Percentiles rank a stretch among this genome's conserved stretches.
These are phyloP conservation scores for Monosporascus sp. DNA, from an alignment of 2,329 filamentous ascomycete genomes.

Conservation along the genomic window DNA sequence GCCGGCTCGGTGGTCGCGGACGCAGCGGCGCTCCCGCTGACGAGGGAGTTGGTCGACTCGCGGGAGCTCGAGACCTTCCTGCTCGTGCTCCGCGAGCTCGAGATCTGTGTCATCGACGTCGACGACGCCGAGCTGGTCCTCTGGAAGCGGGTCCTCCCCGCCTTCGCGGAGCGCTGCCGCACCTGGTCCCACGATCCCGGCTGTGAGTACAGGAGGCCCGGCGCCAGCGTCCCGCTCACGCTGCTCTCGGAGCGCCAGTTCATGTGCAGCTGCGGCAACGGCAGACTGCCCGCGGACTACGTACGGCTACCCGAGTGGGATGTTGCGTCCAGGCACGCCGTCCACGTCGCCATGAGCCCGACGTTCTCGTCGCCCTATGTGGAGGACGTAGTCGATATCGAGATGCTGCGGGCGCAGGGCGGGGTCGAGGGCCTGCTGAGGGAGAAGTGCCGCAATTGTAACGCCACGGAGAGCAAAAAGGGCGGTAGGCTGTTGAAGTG, in stretches of 20 bases:
- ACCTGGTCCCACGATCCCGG: conserved; percentile 36
- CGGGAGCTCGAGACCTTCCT: conserved; percentile 33
- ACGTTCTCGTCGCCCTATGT: conserved; percentile 39
- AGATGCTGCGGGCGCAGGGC: not conserved
- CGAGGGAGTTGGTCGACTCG: conserved; percentile 26
- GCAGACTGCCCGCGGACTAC: conserved; percentile 34
- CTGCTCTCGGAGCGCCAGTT: conserved; percentile 26
- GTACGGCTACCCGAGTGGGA: conserved; percentile 38
- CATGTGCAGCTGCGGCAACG: conserved; percentile 42
- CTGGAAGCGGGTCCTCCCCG: conserved; percentile 41
- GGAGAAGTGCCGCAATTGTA: conserved; percentile 33
- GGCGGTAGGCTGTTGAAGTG: conserved; percentile 37
- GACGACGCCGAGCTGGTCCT: conserved; percentile 52
- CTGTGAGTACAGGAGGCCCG: conserved; percentile 37
- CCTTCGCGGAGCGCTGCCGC: conserved; percentile 42
- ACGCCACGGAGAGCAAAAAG: conserved; percentile 22
- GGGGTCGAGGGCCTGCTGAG: conserved; percentile 1
- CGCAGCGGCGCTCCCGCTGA: conserved; percentile 41
- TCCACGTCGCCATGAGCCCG: conserved; percentile 54
- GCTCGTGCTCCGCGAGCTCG: conserved; percentile 28
- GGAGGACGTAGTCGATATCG: conserved; percentile 32
- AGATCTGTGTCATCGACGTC: conserved; percentile 32
- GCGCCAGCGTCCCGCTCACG: conserved; percentile 33
- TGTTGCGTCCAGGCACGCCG: conserved; percentile 35
- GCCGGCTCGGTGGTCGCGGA: conserved; percentile 39